Evolutionary conservation across 2,329 filamentous ascomycete species (phyloP).

Genomic region (Xylariales sp.): DNA sequence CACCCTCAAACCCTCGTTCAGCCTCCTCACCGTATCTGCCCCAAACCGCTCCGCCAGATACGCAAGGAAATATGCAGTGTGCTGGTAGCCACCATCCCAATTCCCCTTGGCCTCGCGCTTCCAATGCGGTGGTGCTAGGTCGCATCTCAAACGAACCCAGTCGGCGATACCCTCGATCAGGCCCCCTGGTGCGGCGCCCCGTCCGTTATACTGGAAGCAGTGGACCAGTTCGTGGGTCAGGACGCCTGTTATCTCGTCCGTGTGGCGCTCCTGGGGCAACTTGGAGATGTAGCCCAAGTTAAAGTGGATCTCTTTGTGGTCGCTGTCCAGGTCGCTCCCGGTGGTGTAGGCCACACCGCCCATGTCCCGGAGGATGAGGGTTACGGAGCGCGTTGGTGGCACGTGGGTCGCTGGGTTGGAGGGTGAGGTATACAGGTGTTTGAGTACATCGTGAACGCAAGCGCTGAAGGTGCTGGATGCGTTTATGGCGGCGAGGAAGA

Average conservation of each 20-base stretch:
- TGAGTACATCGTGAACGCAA: constrained; percentile 64
- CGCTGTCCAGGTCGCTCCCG: constrained; percentile 69
- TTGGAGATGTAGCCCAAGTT: constrained; percentile 67
- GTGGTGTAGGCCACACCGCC: constrained; percentile 86
- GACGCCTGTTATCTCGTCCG: constrained; percentile 72
- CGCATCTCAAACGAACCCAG: constrained; percentile 76
- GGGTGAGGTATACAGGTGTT: constrained; percentile 62
- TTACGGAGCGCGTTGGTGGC: constrained; percentile 76
- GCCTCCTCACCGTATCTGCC: constrained; percentile 50
- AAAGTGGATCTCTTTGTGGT: constrained; percentile 93
- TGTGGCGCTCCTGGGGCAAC: constrained; percentile 38
- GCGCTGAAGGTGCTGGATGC: constrained; percentile 55
- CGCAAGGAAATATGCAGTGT: constrained; percentile 85
- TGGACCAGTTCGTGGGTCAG: constrained; percentile 91
- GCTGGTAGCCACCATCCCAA: constrained; percentile 91
- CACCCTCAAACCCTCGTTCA: constrained; percentile 65
- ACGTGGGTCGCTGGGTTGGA: constrained; percentile 19
- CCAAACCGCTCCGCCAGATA: constrained; percentile 71
- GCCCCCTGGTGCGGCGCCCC: constrained; percentile 61
- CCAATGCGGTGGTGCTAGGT: constrained; percentile 80
- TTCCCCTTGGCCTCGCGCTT: constrained; percentile 43
- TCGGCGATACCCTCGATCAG: constrained; percentile 90
- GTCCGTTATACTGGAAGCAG: constrained; percentile 79
- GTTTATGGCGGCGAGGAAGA: constrained; percentile 66
- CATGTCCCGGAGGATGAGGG: constrained; percentile 74